Percentiles rank a stretch among this genome's conserved stretches.
These are phyloP conservation scores for Chytriomyces sp. DNA, from an alignment of 192 early-diverging fungal species.

Conservation along the genomic window DNA sequence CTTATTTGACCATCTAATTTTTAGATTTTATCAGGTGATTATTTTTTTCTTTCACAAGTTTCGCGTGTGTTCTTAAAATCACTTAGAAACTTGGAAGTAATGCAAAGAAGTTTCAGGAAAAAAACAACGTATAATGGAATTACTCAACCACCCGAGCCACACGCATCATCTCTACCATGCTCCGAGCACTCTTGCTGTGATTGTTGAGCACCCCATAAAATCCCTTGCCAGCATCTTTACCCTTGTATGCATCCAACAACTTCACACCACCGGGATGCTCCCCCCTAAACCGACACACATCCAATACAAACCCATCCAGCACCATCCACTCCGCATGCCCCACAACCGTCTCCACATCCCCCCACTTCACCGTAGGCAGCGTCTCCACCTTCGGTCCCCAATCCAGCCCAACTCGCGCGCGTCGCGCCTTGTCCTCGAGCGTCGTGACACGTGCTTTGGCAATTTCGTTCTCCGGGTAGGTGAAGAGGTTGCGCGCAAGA, in stretches of 20 bases:
- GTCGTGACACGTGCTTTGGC: constrained; percentile 32
- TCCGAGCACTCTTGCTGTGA: constrained; percentile 37
- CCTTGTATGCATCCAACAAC: constrained; percentile 27
- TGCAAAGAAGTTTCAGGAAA: too few species aligned
- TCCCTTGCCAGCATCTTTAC: constrained; percentile 38
- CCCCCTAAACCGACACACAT: constrained; percentile 36
- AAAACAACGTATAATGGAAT: too few species aligned
- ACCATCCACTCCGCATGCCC: constrained; percentile 30
- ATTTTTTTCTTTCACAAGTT: neutral
- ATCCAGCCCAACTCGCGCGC: constrained; percentile 8
- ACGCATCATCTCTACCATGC: constrained; percentile 33
- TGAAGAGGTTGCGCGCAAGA: constrained; percentile 37
- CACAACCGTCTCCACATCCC: constrained; percentile 49
- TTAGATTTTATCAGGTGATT: too few species aligned
- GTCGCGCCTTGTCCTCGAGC: constrained; percentile 14
- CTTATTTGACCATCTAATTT: too few species aligned
- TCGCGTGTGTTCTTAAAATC: neutral
- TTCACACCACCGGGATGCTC: constrained; percentile 43
- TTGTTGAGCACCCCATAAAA: constrained; percentile 44
- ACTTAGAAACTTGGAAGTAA: too few species aligned
- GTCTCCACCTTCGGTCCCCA: constrained; percentile 29
- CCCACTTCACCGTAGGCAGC: constrained; percentile 57
- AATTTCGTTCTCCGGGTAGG: constrained; percentile 36
- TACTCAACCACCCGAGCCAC: constrained; percentile 44
- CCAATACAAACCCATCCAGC: constrained; percentile 43